Base-by-base conservation (phyloP, 495 filamentous ascomycete species). In the Penicillium fimorum region DNA sequence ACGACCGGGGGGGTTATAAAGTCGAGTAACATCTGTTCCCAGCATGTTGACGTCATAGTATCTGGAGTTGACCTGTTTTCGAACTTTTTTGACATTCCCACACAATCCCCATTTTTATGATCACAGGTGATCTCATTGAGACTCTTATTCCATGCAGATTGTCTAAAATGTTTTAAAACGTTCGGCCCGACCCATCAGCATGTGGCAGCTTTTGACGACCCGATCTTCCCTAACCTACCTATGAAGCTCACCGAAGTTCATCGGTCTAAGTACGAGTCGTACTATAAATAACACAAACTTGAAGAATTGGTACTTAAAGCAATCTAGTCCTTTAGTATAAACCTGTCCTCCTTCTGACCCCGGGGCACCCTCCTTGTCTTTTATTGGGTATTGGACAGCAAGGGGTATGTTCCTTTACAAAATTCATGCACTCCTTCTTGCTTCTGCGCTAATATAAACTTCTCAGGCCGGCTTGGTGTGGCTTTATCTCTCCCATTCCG, bases 21-120 rank as follows among this genome's bases (percentile, higher is more conserved):
- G 27, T 43, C 5, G 25, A 27, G 15, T 29, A 4, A 27, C 18
- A 13, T 10, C n/a, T 43, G 49, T 30, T 51, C 49, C 24, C 49
- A 41, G n/a, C 3, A 25, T 29, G 27, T 27, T 52, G 50, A 52
- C 50, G 50, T 52, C 50, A 52, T 43, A 15, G 35, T n/a, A 35
- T 15, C 42, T 45, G 12, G 13, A 24, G 32, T 2, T 52, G 50
- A 33, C 50, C 42, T 52, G 50, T 52, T 52, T 52, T 42, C 30
- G 18, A 25, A 41, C 35, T 17, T 12, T 10, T 15, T 33, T 22
- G 5, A n/a, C 12, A 13, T 42, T 17, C 12, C 38, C 50, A 44
- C 38, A 10, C 7, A 18, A 27, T 15, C 18, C 18, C 37, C 48
- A 50, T 22, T 22, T 22, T 22, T 22, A 22, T 27, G 25, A 27